Conservation (phyloP, 331 rosid genomes). For the Quercus tomentella region DNA sequence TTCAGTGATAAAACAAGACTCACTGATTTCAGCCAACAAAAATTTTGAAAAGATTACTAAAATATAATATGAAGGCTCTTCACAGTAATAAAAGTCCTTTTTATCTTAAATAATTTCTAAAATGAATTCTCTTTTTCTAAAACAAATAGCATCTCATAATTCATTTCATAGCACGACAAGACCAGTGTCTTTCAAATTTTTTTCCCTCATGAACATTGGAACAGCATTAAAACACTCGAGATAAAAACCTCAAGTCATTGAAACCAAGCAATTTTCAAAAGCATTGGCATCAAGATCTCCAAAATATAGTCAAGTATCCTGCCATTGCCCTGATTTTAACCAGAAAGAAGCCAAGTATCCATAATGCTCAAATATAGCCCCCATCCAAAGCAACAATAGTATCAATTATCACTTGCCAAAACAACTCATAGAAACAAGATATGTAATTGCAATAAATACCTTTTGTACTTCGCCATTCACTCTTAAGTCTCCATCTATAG, state of each 20-base stretch:
- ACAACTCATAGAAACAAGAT: not conserved
- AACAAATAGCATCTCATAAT: not conserved
- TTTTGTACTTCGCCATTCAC: slow-evolving; percentile 92
- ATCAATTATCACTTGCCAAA: not conserved
- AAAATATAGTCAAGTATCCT: not conserved
- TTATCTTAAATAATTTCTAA: not conserved
- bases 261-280: not conserved
- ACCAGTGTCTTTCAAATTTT: not conserved
- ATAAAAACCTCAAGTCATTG: not conserved
- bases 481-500: slow-evolving; percentile 72
- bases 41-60: not conserved
- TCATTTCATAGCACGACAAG: not conserved
- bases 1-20: slow-evolving; percentile 8
- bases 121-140: not conserved
- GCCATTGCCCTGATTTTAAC: not conserved
- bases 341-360: not conserved
- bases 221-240: not conserved
- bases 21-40: not conserved
- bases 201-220: not conserved
- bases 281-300: not conserved
- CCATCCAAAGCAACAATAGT: not conserved
- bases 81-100: not conserved
- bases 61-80: not conserved
- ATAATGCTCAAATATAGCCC: not conserved
- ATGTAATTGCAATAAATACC: slow-evolving; percentile 37